Percentiles rank a stretch among this genome's conserved stretches.
Conservation (phyloP, 2,329 filamentous ascomycete genomes). For the Scedosporium dehoogii region DNA sequence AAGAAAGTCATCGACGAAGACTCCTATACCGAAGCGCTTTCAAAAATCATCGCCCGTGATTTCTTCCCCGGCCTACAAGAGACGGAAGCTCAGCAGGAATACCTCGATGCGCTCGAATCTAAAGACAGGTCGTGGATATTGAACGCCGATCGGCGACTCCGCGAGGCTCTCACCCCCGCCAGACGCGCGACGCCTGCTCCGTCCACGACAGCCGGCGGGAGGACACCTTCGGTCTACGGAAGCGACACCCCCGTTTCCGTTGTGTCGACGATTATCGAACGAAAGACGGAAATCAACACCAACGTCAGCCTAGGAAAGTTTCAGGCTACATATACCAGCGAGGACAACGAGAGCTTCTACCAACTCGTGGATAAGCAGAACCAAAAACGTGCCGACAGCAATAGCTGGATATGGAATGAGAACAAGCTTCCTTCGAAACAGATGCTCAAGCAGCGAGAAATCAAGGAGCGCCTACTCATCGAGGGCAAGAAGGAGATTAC, state of each 20-base stretch:
- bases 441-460: constrained; percentile 57
- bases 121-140: constrained; percentile 79
- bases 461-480: constrained; percentile 42
- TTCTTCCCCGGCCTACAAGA: constrained; percentile 92
- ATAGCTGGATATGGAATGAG: constrained; percentile 78
- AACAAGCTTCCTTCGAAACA: constrained; percentile 82
- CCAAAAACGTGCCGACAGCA: constrained; percentile 69
- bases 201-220: constrained; percentile 21
- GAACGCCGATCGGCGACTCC: constrained; percentile 62
- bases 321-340: constrained; percentile 88
- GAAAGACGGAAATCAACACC: constrained; percentile 50
- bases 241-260: constrained; percentile 66
- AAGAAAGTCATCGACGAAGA: constrained; percentile 87
- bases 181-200: constrained; percentile 24
- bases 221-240: constrained; percentile 56
- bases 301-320: constrained; percentile 77
- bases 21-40: constrained; percentile 79
- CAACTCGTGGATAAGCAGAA: constrained; percentile 86
- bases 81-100: constrained; percentile 80
- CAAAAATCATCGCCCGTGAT: constrained; percentile 89
- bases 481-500: constrained; percentile 47
- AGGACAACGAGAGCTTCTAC: constrained; percentile 97
- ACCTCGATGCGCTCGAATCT: constrained; percentile 82
- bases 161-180: constrained; percentile 74
- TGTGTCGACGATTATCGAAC: constrained; percentile 23